Conservation (phyloP, 306 rosid species). For the Casuarina equisetifolia region DNA sequence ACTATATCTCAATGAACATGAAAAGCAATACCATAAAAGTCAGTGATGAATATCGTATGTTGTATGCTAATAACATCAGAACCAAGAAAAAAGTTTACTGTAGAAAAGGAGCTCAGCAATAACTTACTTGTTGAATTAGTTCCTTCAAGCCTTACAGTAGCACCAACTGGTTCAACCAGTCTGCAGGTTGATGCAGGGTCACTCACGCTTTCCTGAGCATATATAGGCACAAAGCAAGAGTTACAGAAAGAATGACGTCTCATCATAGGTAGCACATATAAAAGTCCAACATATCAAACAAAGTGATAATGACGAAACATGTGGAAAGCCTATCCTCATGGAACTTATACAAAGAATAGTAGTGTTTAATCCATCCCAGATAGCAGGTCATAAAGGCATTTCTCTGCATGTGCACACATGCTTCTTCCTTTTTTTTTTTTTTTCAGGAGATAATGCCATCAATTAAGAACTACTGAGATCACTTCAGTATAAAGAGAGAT, state of each 20-base stretch:
- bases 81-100: conserved; percentile 16
- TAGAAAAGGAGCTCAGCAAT: conserved; percentile 20
- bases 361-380: not conserved
- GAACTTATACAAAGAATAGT: not conserved
- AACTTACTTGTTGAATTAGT: conserved; percentile 50
- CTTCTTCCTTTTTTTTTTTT: not conserved
- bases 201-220: conserved; percentile 60
- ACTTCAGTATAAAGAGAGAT: not conserved
- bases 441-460: not conserved
- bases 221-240: conserved; percentile 29
- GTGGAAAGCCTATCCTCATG: not conserved
- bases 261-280: not conserved
- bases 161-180: conserved; percentile 44
- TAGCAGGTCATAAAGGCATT: not conserved
- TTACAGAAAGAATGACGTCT: conserved; percentile 18
- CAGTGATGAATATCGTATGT: not conserved
- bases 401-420: not conserved
- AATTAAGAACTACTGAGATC: not conserved
- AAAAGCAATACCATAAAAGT: not conserved
- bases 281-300: not conserved
- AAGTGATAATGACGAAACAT: not conserved
- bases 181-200: conserved; percentile 34
- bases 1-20: not conserved
- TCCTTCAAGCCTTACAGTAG: conserved; percentile 41
- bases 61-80: not conserved